Conservation (phyloP, 177 flowering plant genomes). For the Vitis hybrid region DNA sequence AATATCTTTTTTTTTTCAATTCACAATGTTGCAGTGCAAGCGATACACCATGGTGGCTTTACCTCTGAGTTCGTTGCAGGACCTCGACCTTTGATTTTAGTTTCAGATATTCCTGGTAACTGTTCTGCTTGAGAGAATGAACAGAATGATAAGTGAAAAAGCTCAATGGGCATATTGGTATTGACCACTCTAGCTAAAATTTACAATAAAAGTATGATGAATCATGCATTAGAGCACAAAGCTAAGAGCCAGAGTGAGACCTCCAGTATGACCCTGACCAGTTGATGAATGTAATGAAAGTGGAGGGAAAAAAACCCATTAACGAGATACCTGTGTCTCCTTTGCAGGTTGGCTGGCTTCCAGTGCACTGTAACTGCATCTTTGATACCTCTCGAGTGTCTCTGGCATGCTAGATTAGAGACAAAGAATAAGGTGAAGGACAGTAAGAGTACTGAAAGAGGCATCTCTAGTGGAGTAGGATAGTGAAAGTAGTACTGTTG, state of each 20-base stretch:
- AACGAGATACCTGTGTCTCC: slow-evolving; percentile 44
- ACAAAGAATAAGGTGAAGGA: background rate
- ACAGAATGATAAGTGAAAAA: no score
- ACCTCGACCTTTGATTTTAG: slow-evolving; percentile 43
- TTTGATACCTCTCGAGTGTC: slow-evolving; percentile 68
- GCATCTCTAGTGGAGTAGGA: background rate
- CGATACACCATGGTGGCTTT: background rate
- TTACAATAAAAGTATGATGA: background rate
- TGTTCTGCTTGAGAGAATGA: slow-evolving; percentile 42
- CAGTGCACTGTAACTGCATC: slow-evolving; percentile 45
- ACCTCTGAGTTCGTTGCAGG: slow-evolving; percentile 50
- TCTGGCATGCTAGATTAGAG: slow-evolving; percentile 50
- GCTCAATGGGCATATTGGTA: background rate
- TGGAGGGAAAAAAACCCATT: background rate
- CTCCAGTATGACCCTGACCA: no score
- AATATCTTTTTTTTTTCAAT: no score
- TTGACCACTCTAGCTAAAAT: no score
- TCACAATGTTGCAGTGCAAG: background rate
- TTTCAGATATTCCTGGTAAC: slow-evolving; percentile 55
- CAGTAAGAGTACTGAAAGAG: background rate
- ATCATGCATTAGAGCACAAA: background rate
- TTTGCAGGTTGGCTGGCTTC: slow-evolving; percentile 36
- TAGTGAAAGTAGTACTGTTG: no score
- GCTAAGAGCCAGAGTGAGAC: background rate
- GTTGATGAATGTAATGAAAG: background rate